phyloP scores from a whole-genome alignment of 306 rosid species.

The Arachis hypogaea region DNA sequence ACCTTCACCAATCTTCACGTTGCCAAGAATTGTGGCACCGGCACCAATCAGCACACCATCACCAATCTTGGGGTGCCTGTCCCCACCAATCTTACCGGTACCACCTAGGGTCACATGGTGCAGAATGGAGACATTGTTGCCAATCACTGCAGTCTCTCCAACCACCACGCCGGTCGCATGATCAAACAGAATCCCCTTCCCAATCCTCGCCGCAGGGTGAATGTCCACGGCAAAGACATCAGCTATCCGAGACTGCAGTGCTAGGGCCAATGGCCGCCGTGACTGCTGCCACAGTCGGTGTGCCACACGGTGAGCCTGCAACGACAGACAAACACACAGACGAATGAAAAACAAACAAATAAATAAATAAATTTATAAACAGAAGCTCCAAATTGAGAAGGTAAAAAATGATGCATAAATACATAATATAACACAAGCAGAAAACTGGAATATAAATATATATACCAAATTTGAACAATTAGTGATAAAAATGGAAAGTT shows the following conservation, averaged over 20 bases:
- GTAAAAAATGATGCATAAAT: not conserved
- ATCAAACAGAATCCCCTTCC: constrained; percentile 83
- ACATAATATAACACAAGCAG: not conserved
- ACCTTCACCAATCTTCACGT: constrained; percentile 87
- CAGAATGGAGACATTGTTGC: constrained; percentile 86
- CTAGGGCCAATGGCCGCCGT: constrained; percentile 79
- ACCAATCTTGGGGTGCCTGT: constrained; percentile 91
- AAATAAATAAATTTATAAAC: not conserved
- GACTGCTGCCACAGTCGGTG: constrained; percentile 82
- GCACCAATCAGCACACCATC: constrained; percentile 96
- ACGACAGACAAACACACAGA: constrained; percentile 2
- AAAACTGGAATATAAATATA: not conserved
- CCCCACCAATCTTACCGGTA: constrained; percentile 90
- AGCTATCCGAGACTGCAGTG: constrained; percentile 74
- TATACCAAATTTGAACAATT: not conserved
- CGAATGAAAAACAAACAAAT: no score
- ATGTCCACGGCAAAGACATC: constrained; percentile 94
- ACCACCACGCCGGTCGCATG: constrained; percentile 95
- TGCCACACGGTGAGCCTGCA: constrained; percentile 86
- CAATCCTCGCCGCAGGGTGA: constrained; percentile 89
- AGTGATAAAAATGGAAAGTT: not conserved
- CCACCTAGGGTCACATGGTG: constrained; percentile 97
- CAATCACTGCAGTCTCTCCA: constrained; percentile 95
- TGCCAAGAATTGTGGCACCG: constrained; percentile 88
- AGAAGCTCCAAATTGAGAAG: not conserved